Base-by-base conservation (phyloP, 257 asterid species). In the Lycium barbarum region DNA sequence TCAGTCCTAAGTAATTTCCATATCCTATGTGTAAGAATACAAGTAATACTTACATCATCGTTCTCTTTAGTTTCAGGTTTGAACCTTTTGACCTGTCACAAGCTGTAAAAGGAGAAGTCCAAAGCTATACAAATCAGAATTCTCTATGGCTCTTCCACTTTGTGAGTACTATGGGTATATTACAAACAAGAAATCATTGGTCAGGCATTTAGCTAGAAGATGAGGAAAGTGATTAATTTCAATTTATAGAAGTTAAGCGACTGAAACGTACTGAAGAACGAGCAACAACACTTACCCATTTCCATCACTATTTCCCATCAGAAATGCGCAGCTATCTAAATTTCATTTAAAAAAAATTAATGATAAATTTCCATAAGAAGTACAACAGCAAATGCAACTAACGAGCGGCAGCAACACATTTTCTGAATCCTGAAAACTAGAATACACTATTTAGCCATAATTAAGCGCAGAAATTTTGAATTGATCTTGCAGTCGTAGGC, bases 51-150 rank as follows among this genome's bases (percentile, higher is more conserved):
- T 40, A 4, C 45, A 40, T 40, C 45, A 40, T 40, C 4, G 45
- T 40, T 40, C 6, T 40, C 5, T 40, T 40, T 40, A 40, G 45
- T 40, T 40, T 40, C 45, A 40, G 45, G 6, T 40, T 40, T 18
- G 99, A 95, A 90, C 95, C 99, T 1, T 97, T 95, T 6, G 99
- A 98, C 78, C 99, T 84, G 98, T 96, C 7, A 96, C 94, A 14
- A 96, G 97, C 79, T 96, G 98, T 79, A 96, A 84, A 17, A 96
- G 88, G 54, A 96, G 91, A 80, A 96, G 98, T n/a, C 98, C 99
- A 13, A 93, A 95, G 91, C 99, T 95, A 86, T 96, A 96, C 26
- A 96, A 94, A 58, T 96, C 99, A 0, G 99, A 90, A 85, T 93
- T 95, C 79, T 92, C 99, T 0, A 98, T 95, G 18, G 99, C 99